Evolutionary conservation across 2,329 filamentous ascomycete species (phyloP), one percentile per base, ranked within the genome.

Genomic region (Clarireedia monteithiana): DNA sequence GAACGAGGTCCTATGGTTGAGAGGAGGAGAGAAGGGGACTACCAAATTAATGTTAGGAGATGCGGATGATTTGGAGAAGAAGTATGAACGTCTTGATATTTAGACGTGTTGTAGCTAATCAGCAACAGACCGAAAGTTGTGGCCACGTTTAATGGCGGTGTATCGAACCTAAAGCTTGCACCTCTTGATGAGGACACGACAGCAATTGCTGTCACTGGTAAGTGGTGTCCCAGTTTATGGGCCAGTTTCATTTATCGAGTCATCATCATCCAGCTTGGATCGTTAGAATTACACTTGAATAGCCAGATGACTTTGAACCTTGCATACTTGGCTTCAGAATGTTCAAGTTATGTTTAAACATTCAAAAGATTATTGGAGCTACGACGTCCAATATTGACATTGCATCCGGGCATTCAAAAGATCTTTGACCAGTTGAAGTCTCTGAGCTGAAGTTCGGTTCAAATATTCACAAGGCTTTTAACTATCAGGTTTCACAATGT

Each of bases 121-220:
- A 15, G 23, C 50, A 55, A 7, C 59, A 77, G 73, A 48, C 71
- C 75, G 2, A 71, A 75, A 48, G 71, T 75, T 63, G 71, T 84
- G 38, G 68, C 57, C 67, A 63, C 68, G 36, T 78, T 85, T 64
- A 71, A 75, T 39, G 81, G 78, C 20, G 69, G 70, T 47, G 70
- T 86, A 20, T 78, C 77, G n/a, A 84, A 82, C 63, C 71, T 84
- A 49, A 85, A 85, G 66, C 69, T 75, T 36, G 80, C 78, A 64
- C 66, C 67, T n/a, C 69, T 85, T 14, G 71, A 75, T 1, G 69
- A 76, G 44, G 72, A 73, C 45, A 75, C 75, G 38, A 66, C 83
- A 47, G 81, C 77, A 53, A 72, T 87, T 49, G 79, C 77, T 53
- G 75, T 79, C 56, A 85, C 81, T 10, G 38, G 53, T 55, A 23